Conservation (phyloP, 1,139 yeast species). For the Zygoascus hellenicus region DNA sequence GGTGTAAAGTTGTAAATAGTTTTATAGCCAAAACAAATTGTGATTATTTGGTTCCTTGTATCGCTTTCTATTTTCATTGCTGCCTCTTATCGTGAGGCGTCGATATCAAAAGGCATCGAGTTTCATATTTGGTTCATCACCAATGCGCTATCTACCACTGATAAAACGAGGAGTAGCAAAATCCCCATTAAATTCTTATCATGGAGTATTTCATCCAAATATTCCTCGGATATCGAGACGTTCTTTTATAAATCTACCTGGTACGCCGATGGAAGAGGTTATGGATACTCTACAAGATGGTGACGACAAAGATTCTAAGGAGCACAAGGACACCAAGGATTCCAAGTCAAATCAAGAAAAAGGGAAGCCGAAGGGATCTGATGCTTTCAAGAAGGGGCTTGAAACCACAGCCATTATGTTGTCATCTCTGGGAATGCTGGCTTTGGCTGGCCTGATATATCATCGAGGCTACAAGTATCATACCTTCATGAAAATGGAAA, state of each 20-base stretch:
- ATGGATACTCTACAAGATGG: constrained; percentile 4
- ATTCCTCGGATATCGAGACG: neutral
- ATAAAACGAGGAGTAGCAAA: too few species aligned
- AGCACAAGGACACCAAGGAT: neutral
- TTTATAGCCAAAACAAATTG: neutral
- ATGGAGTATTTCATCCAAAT: neutral
- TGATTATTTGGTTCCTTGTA: neutral
- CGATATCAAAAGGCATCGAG: too few species aligned
- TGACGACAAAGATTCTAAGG: neutral
- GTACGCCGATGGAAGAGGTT: constrained; percentile 6
- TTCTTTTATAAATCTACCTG: constrained; percentile 3
- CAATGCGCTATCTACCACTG: too few species aligned
- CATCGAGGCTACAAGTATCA: constrained; percentile 57
- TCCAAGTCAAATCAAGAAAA: neutral
- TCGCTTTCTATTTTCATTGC: neutral
- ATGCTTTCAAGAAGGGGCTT: constrained; percentile 46
- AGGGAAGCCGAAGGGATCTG: constrained; percentile 7
- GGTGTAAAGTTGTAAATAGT: constrained; percentile 66
- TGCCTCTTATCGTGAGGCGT: too few species aligned
- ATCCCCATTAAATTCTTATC: neutral
- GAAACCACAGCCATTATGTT: constrained; percentile 74
- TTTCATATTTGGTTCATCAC: too few species aligned
- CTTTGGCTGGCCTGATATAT: constrained; percentile 64
- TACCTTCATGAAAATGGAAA: constrained; percentile 58
- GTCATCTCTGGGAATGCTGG: constrained; percentile 66